A percentile compares a stretch with the other conserved stretches of the same genome.
Conservation (phyloP, 768 basidiomycete species). For the Leccinellum albellum region DNA sequence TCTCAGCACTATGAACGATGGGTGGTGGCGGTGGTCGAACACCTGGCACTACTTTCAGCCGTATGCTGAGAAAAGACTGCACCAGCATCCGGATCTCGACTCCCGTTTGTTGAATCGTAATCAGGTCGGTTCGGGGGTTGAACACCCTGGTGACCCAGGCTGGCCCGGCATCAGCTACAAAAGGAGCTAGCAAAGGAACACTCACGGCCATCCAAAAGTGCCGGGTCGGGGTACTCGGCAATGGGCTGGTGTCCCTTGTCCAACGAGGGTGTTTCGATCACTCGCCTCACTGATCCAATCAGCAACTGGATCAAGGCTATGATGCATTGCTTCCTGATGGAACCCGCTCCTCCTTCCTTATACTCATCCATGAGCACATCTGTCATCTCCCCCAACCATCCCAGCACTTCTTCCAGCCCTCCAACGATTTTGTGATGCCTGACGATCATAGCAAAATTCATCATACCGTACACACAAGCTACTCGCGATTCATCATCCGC, state of each 20-base stretch:
- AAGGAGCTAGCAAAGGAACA: conserved; percentile 5
- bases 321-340: conserved; percentile 23
- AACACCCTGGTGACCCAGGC: conserved; percentile 58
- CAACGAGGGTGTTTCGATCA: conserved; percentile 42
- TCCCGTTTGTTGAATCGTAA: conserved; percentile 39
- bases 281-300: conserved; percentile 53
- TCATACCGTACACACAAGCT: conserved; percentile 73
- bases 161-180: conserved; percentile 25
- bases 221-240: conserved; percentile 58
- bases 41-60: conserved; percentile 44
- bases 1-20: conserved; percentile 31
- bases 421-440: conserved; percentile 46
- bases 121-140: conserved; percentile 42
- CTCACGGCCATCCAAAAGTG: conserved; percentile 54
- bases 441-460: conserved; percentile 63
- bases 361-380: conserved; percentile 54
- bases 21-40: conserved; percentile 33
- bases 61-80: conserved; percentile 57
- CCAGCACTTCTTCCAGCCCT: conserved; percentile 46
- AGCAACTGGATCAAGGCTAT: conserved; percentile 47
- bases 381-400: conserved; percentile 65
- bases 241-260: conserved; percentile 31
- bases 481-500: conserved; percentile 61
- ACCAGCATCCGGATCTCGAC: conserved; percentile 56
- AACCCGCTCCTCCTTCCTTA: conserved; percentile 26